Evolutionary conservation across 441 rosid genomes (phyloP).

Genomic region (Populus hybrid): DNA sequence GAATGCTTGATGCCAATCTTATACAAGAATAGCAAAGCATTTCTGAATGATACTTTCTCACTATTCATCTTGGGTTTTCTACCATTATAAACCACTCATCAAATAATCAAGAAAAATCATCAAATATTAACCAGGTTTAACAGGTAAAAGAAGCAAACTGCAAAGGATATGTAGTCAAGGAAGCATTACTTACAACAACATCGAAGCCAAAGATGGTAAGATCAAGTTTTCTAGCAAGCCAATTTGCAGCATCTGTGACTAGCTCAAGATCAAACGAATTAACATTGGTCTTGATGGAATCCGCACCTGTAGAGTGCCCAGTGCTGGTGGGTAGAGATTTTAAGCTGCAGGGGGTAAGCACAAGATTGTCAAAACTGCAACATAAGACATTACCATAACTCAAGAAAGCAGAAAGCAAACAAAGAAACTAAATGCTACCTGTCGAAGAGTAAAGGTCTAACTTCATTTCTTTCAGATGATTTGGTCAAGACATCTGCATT

Average conservation of each 20-base stretch:
- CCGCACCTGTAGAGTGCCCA: constrained; percentile 20
- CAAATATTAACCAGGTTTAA: background rate
- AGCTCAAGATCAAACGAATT: constrained; percentile 48
- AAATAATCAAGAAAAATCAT: background rate
- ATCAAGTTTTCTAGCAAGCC: constrained; percentile 64
- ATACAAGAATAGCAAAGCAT: background rate
- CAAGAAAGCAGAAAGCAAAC: background rate
- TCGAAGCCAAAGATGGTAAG: constrained; percentile 94
- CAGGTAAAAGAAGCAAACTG: constrained; percentile 6
- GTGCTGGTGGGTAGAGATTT: constrained; percentile 66
- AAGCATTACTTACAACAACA: constrained; percentile 64
- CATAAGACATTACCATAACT: background rate
- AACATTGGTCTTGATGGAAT: constrained; percentile 8
- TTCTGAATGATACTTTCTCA: background rate
- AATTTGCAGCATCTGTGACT: constrained; percentile 64
- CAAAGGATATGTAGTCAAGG: constrained; percentile 9
- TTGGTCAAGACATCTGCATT: constrained; percentile 50
- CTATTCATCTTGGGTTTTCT: background rate
- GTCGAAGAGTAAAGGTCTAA: constrained; percentile 66
- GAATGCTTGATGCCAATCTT: background rate
- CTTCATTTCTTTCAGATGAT: constrained; percentile 45
- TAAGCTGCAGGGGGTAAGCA: constrained; percentile 47
- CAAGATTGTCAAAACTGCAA: background rate
- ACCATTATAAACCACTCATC: background rate
- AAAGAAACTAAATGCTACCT: constrained; percentile 40